These are phyloP conservation scores for Syncephalis fuscata DNA, from an alignment of 371 early-diverging fungal genomes.

Conservation along the genomic window DNA sequence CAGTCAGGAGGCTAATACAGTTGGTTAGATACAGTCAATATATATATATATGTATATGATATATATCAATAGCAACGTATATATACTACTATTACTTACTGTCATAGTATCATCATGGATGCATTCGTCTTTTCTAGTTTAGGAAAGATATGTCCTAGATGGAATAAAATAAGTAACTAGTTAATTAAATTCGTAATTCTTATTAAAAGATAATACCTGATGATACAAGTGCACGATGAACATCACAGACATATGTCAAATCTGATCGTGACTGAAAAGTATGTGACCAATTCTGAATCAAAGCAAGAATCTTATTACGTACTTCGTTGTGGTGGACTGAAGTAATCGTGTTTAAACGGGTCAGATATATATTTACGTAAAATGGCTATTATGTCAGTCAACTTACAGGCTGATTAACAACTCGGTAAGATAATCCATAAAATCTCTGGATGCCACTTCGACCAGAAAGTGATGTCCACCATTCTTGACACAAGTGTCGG, in stretches of 20 bases:
- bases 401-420: conserved; percentile 40
- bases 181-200: background rate
- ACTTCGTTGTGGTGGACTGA: conserved; percentile 64
- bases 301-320: conserved; percentile 41
- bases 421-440: conserved; percentile 62
- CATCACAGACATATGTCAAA: conserved; percentile 53
- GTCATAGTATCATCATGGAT: conserved; percentile 50
- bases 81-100: conserved; percentile 15
- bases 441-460: conserved; percentile 77
- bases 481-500: conserved; percentile 89
- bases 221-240: conserved; percentile 52
- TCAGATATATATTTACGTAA: background rate
- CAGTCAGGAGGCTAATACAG: conserved; percentile 74
- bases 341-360: conserved; percentile 16
- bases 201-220: conserved; percentile 25
- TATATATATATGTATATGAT: background rate
- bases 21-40: background rate
- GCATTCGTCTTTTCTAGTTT: conserved; percentile 26
- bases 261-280: conserved; percentile 57
- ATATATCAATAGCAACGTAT: background rate
- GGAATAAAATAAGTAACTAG: background rate
- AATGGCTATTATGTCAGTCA: background rate
- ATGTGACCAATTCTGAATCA: conserved; percentile 78
- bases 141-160: conserved; percentile 33
- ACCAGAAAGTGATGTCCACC: conserved; percentile 69